Evolutionary conservation across 768 basidiomycete species (phyloP).

Genomic region (Leccinum sublutescens): DNA sequence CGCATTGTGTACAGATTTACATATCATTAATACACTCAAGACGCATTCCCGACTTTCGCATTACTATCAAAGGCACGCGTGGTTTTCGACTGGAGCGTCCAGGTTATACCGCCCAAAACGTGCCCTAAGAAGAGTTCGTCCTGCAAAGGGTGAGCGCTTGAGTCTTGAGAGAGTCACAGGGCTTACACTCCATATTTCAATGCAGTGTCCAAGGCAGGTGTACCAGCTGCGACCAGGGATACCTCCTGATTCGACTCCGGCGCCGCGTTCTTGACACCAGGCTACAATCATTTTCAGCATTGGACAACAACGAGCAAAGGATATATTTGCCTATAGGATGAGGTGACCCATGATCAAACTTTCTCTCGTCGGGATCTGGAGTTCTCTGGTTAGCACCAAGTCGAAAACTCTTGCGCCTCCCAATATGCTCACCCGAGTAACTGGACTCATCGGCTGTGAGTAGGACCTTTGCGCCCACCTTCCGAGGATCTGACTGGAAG

Average conservation of each 20-base stretch:
- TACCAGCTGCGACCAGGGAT: constrained; percentile 78
- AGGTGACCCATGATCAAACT: constrained; percentile 65
- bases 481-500: constrained; percentile 69
- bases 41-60: constrained; percentile 56
- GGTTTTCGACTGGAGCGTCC: constrained; percentile 69
- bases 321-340: constrained; percentile 66
- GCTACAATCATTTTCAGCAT: constrained; percentile 42
- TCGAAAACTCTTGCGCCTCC: not conserved
- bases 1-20: constrained; percentile 28
- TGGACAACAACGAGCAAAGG: not conserved
- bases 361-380: constrained; percentile 33
- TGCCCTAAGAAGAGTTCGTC: constrained; percentile 69
- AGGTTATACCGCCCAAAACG: constrained; percentile 70
- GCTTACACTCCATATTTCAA: constrained; percentile 72
- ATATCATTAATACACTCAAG: constrained; percentile 25
- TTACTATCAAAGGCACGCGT: constrained; percentile 62
- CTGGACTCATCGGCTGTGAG: constrained; percentile 65
- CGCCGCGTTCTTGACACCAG: constrained; percentile 80
- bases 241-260: constrained; percentile 52
- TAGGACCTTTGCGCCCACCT: constrained; percentile 58
- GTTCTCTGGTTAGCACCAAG: not conserved
- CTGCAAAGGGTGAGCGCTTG: constrained; percentile 34
- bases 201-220: constrained; percentile 76
- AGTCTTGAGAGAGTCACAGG: not conserved
- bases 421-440: constrained; percentile 48